Base-by-base conservation (phyloP, 2,329 filamentous ascomycete genomes). In the Triangularia setosa region DNA sequence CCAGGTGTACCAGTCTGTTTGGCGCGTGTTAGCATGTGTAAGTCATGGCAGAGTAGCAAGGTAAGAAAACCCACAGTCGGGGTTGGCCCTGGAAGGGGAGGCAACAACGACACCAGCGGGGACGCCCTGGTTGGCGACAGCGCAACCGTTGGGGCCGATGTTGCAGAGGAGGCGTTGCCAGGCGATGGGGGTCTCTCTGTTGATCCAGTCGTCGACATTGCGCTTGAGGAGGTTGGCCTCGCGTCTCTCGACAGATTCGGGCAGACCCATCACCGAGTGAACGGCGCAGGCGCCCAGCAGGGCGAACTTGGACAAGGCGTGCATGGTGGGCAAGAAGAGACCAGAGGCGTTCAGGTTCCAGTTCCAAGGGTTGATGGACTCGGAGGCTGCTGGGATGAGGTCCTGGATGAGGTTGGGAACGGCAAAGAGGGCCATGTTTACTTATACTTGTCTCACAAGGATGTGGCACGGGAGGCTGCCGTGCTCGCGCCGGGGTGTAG, bases 1-100 rank as follows among this genome's bases (percentile, higher is more conserved):
- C 91, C 91, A 94, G 0, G 89, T 92, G 72, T 87, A 93, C 72
- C 84, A 93, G 75, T 93, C 89, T 91, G 60, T 35, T 33, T 35
- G 16, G 58, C 11, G 30, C 14, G 16, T 59, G 48, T 68, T 21
- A 65, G 58, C 52, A 16, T 5, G 24, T 27, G 23, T 16, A 21
- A 4, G 12, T 24, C 18, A 53, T 30, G 27, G 7, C 27, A 33
- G 30, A 3, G 7, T 12, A 33, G 8, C 30, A 33, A 12, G 27
- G 27, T 55, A 25, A 40, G 14, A 24, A 16, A 40, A 73, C 82
- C 77, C 75, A 87, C 85, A 88, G 70, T 86, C 78, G 4, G 86
- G 86, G 59, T 83, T 76, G 16, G 69, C 68, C 35, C 76, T 83
- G 66, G 81, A 83, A 3, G 86, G 86, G 52, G 81, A 83, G 16